Conservation (phyloP, 2,329 filamentous ascomycete genomes). For the Stagonosporopsis vannaccii region DNA sequence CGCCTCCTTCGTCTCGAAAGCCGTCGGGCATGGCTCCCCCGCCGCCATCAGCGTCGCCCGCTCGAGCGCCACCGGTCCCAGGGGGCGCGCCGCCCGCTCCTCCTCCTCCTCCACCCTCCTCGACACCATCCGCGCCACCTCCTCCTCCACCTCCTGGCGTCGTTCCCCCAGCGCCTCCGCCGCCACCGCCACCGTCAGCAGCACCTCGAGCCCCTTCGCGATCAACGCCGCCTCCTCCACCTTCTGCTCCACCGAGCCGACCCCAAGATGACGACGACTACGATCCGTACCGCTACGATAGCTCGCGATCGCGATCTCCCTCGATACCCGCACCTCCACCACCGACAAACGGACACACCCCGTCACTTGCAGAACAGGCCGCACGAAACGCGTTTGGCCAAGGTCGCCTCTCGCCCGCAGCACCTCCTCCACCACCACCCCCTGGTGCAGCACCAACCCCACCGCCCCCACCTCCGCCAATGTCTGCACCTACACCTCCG, state of each 20-base stretch:
- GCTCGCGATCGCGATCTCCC: conserved; percentile 28
- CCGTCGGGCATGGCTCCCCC: conserved; percentile 58
- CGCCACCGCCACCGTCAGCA: conserved; percentile 38
- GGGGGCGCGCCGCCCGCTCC: conserved; percentile 46
- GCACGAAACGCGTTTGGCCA: conserved; percentile 62
- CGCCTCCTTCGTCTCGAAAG: conserved; percentile 64
- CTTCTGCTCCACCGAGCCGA: conserved; percentile 48
- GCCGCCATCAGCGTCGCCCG: conserved; percentile 52
- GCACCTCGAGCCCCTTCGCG: conserved; percentile 40
- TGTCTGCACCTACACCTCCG: conserved; percentile 52
- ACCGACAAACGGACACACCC: conserved; percentile 49
- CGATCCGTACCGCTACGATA: conserved; percentile 54
- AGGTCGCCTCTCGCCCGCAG: conserved; percentile 53
- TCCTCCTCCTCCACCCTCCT: conserved; percentile 47
- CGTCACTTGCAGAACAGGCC: conserved; percentile 65
- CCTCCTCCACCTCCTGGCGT: conserved; percentile 53
- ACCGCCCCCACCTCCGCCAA: conserved; percentile 55
- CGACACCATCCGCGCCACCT: conserved; percentile 54
- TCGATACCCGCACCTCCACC: conserved; percentile 60
- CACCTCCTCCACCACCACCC: conserved; percentile 51
- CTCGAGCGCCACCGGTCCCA: conserved; percentile 49
- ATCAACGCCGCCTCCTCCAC: conserved; percentile 31
- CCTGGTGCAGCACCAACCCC: conserved; percentile 59
- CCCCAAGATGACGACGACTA: conserved; percentile 37
- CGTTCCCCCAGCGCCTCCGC: conserved; percentile 47